Evolutionary conservation across 1,139 yeast genomes (phyloP), one percentile per base, ranked within the genome.

Genomic region (Geotrichum carabidarum): DNA sequence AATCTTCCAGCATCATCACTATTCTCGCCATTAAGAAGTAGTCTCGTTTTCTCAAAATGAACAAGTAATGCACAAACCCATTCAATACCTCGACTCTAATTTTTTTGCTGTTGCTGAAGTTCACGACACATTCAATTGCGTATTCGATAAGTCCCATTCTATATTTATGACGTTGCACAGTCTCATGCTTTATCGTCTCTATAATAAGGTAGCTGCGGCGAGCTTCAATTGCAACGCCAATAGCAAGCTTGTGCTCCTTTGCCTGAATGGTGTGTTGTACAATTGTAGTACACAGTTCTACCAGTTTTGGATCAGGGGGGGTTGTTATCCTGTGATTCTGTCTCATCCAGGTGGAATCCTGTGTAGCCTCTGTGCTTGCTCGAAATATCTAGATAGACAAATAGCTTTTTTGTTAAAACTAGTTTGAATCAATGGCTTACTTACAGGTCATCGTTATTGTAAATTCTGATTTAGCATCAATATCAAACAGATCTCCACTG

Each of bases 181-280:
- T 65, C 60, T 79, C 80, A 6, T 73, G 71, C 37, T 71, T 67
- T 62, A 91, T 77, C 58, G 89, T 81, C 4, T 71, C 63, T 63
- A 84, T 83, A 46, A 90, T 85, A 55, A 89, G 78, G 70, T 93
- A 98, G 61, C 90, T 75, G 65, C 98, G 79, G 68, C 82, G 85
- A 59, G 95, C 83, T 69, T 93, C 99, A 58, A 94, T 74, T 1
- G 97, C 83, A 57, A 93, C 86, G 31, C 99, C 99, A 57, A 93
- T 74, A 1, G 96, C 96, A 65, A 90, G 79, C 67, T 82, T 84
- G 60, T 78, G 77, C 62, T 91, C 96, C 54, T 83, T 83, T 40
- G 81, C 75, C 9, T 74, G 75, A 44, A 86, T 80, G 72, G 97
- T 91, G 67, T 87, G 86, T 47, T 78, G 73, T 62, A 93, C 79